Base-by-base conservation (phyloP, 1,284 basidiomycete species). In the Cryptococcus neoformans region DNA sequence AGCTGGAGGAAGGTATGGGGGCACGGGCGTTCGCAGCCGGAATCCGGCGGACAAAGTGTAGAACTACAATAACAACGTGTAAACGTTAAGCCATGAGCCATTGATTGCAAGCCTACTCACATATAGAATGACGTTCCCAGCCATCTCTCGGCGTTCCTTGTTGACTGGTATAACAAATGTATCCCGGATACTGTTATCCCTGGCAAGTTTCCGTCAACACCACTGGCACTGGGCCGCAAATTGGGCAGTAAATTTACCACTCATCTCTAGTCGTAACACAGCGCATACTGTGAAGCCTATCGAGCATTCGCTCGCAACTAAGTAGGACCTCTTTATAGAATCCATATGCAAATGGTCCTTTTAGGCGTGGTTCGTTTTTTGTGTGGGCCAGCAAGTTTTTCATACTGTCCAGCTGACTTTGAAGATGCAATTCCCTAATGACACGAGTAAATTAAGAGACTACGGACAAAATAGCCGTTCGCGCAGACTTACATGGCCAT, bases 1-100 rank as follows among this genome's bases (percentile, higher is more conserved):
- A 0, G 90, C 94, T 0, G 93, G 93, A 2, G 95, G 95, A 1
- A 99, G 84, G 74, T 94, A 97, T 0, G 95, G 92, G 0, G 95
- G 92, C 35, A 99, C 80, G 0, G 95, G 95, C 3, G 89, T 86
- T 66, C 97, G 95, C 36, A 94, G 82, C 35, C 87, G 82, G 73
- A 97, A 92, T 0, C 91, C 89, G 0, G 90, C 86, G 1, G 91
- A 87, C 6, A 99, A 81, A 0, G 87, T 87, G 36, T 92, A 92
- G 74, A 97, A 91, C 74, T 77, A 37, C 52, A 17, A 45, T 38
- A n/a, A 46, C 12, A 17, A 41, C 35, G 10, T 1, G 39, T 11
- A 44, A 39, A 1, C 44, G 14, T 34, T 38, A 10, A 36, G 36
- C 6, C n/a, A 14, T 4, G 3, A 17, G 11, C 3, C 6, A 46